Conservation (phyloP, 2,329 filamentous ascomycete genomes). For the Fusarium zealandicum region DNA sequence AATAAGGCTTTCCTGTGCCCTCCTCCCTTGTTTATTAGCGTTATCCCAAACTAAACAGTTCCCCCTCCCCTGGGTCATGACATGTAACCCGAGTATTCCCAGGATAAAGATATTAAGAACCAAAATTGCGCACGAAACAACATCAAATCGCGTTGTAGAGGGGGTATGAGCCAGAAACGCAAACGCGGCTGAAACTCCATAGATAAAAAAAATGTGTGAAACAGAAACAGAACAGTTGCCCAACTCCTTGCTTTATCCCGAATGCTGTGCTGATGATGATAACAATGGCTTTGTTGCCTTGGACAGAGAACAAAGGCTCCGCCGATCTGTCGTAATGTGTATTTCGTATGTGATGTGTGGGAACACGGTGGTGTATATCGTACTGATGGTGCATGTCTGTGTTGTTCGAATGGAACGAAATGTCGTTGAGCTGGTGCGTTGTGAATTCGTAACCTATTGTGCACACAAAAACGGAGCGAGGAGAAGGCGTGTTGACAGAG, state of each 20-base stretch:
- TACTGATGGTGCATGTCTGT: conserved; percentile 30
- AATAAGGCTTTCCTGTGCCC: background rate
- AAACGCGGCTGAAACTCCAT: conserved; percentile 13
- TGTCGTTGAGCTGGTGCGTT: conserved; percentile 32
- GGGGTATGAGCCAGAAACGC: conserved; percentile 32
- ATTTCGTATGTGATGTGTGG: conserved; percentile 9
- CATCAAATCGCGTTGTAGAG: conserved; percentile 5
- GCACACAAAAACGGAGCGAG: conserved; percentile 9
- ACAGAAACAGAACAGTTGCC: conserved; percentile 31
- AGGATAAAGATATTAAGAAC: conserved; percentile 9
- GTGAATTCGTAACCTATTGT: conserved; percentile 29
- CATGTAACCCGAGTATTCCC: background rate
- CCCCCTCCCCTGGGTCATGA: background rate
- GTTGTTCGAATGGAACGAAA: conserved; percentile 19
- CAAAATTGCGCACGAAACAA: conserved; percentile 13
- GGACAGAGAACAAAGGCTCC: conserved; percentile 2
- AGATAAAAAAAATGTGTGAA: conserved; percentile 20
- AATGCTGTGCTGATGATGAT: conserved; percentile 31
- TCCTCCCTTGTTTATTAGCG: conserved; percentile 8
- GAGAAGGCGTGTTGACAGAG: background rate
- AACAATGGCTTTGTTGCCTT: conserved; percentile 19
- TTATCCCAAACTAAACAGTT: conserved; percentile 23
- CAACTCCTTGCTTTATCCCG: conserved; percentile 41
- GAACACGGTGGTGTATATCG: conserved; percentile 27
- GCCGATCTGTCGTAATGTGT: background rate